Conservation (phyloP, 2,329 filamentous ascomycete genomes). For the Neofusicoccum kwambonambiense region DNA sequence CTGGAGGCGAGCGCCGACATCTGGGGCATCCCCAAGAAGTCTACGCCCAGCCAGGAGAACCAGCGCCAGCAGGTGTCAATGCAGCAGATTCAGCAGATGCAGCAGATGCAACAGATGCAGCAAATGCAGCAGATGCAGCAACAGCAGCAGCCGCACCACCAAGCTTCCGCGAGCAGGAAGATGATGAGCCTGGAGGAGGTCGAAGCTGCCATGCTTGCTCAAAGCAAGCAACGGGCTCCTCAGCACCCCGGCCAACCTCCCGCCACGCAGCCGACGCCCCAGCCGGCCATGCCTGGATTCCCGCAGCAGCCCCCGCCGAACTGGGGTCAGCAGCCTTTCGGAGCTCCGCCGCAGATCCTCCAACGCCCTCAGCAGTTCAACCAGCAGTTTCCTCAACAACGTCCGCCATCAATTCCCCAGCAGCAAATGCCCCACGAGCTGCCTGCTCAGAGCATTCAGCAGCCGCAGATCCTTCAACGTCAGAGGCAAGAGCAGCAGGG, state of each 20-base stretch:
- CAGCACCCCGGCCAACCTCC: conserved; percentile 35
- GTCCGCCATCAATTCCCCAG: conserved; percentile 41
- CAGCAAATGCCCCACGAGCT: conserved; percentile 45
- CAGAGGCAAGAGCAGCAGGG: conserved; percentile 32
- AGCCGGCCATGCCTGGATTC: conserved; percentile 19
- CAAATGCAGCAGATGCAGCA: conserved; percentile 23
- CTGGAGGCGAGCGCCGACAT: conserved; percentile 90
- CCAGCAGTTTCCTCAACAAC: conserved; percentile 29
- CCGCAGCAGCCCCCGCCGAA: conserved; percentile 23
- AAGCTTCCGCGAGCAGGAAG: conserved; percentile 55
- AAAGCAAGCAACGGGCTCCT: conserved; percentile 54
- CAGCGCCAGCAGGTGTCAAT: conserved; percentile 22
- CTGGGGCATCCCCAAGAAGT: conserved; percentile 72
- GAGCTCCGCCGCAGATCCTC: conserved; percentile 45
- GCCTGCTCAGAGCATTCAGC: conserved; percentile 37
- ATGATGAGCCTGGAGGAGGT: conserved; percentile 97
- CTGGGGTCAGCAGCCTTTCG: conserved; percentile 28
- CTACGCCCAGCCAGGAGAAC: conserved; percentile 35
- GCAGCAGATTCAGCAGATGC: neutral
- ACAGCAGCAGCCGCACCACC: conserved; percentile 27
- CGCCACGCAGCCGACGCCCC: conserved; percentile 8
- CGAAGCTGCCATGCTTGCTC: conserved; percentile 83
- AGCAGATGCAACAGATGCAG: conserved; percentile 19
- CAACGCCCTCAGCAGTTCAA: conserved; percentile 47
- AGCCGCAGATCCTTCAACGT: conserved; percentile 35